Evolutionary conservation across 768 basidiomycete species (phyloP), one percentile per base, ranked within the genome.

Genomic region (Podaxis sp.): DNA sequence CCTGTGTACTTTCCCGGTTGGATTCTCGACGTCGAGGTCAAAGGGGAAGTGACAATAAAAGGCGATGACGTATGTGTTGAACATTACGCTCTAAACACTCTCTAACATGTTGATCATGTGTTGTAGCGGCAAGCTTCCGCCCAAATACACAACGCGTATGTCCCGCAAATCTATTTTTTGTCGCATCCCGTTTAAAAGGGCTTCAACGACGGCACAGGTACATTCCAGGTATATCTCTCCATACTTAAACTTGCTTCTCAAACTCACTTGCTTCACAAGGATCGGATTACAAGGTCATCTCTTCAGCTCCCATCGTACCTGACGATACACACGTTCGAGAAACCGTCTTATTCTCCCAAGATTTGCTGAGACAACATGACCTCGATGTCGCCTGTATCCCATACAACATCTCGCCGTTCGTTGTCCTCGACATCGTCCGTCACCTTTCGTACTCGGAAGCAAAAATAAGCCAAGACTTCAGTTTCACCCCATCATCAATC

Each of bases 1-100:
- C 80, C 86, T 6, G 72, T 85, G 2, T 90, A 88, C 68, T 82
- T 86, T 56, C 88, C 88, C 3, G 80, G 77, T 11, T 90, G 88
- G 88, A 74, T 85, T 33, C 71, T 88, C 33, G 83, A 85, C 65
- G 83, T 78, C 8, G 82, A 86, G 68, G 66, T 85, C 17, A 73
- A 81, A 66, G 79, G 73, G 9, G 74, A 74, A 66, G 74, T 72
- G 65, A 59, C 69, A 55, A 52, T 69, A 22, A 65, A 70, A 36
- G 70, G 57, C 22, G 63, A 65, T 29, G 71, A 76, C 64, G 72
- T 76, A 57, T 57, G 76, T 71, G n/a, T 25, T 12, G 7, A 8
- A 24, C 57, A 61, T n/a, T 15, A 9, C 36, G 53, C 47, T 25
- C 7, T 37, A 9, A 11, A 43, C 24, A 17, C 36, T 1, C 13